A percentile compares a stretch with the other conserved stretches of the same genome.
phyloP scores from a whole-genome alignment of 352 stramenopile genomes.

The Phytopythium boreale region DNA sequence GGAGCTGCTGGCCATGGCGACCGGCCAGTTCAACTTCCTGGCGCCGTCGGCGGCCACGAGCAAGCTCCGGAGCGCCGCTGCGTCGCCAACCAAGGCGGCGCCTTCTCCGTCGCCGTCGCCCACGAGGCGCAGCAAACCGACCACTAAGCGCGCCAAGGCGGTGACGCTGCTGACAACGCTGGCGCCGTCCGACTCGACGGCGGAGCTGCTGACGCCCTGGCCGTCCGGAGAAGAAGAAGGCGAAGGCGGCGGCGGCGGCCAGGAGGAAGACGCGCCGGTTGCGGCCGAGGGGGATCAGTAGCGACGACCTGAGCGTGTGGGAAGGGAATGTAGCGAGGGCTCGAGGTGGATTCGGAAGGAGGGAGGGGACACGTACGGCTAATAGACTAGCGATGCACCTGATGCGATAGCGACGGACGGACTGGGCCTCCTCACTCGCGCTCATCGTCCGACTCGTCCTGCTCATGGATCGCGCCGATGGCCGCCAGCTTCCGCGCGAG shows the following conservation, averaged over 20 bases:
- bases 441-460: conserved; percentile 39
- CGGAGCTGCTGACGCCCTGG: conserved; percentile 9
- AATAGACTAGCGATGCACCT: neutral
- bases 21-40: conserved; percentile 43
- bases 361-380: neutral
- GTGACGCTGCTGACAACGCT: neutral
- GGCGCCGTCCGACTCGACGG: conserved; percentile 1
- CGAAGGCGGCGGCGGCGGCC: too few species aligned
- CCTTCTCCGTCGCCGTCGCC: neutral
- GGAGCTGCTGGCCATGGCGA: conserved; percentile 36
- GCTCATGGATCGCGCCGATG: conserved; percentile 54
- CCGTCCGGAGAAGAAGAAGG: neutral
- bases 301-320: neutral
- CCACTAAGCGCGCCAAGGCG: neutral
- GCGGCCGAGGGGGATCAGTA: neutral
- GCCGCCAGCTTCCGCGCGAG: conserved; percentile 53
- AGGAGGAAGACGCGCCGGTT: neutral
- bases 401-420: too few species aligned
- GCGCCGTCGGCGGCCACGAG: neutral
- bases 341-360: neutral
- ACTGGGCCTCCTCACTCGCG: too few species aligned
- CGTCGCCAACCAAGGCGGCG: neutral
- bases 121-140: neutral
- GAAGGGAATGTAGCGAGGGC: neutral
- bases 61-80: neutral